Percentiles rank a stretch among this genome's conserved stretches.
Conservation (phyloP, 495 filamentous ascomycete species). For the Pyrenopolyporus hunteri region DNA sequence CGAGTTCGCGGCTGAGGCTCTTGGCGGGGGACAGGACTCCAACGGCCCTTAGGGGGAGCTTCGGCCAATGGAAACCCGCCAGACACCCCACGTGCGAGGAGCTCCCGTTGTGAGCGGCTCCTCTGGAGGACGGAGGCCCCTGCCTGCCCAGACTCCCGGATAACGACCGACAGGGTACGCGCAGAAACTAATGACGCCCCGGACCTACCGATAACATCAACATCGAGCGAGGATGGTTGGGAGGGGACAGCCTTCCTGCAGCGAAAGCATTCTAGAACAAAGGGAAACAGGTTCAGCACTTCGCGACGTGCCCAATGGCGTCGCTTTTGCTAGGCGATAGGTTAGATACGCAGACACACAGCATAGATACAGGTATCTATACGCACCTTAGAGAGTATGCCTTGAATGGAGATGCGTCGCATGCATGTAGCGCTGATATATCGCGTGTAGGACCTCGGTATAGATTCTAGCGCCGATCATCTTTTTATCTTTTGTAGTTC, state of each 20-base stretch:
- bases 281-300: neutral
- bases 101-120: slow-evolving; percentile 27
- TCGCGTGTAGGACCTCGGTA: neutral
- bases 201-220: slow-evolving; percentile 10
- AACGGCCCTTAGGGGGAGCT: neutral
- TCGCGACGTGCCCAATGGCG: slow-evolving; percentile 10
- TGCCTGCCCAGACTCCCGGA: slow-evolving; percentile 30
- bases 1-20: slow-evolving; percentile 35
- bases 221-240: neutral
- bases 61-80: slow-evolving; percentile 11
- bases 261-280: slow-evolving; percentile 33
- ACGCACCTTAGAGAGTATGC: neutral
- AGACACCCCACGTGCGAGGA: slow-evolving; percentile 31
- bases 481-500: neutral
- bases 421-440: neutral
- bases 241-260: slow-evolving; percentile 32
- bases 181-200: slow-evolving; percentile 7
- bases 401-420: neutral
- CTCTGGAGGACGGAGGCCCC: slow-evolving; percentile 10
- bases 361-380: neutral
- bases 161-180: slow-evolving; percentile 1
- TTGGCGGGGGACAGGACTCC: slow-evolving; percentile 21
- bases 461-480: neutral
- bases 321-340: neutral
- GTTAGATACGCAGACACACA: slow-evolving; percentile 3